Percentiles rank a stretch among this genome's conserved stretches.
These are phyloP conservation scores for Millerozyma miso DNA, from an alignment of 805 yeast species.

Conservation along the genomic window DNA sequence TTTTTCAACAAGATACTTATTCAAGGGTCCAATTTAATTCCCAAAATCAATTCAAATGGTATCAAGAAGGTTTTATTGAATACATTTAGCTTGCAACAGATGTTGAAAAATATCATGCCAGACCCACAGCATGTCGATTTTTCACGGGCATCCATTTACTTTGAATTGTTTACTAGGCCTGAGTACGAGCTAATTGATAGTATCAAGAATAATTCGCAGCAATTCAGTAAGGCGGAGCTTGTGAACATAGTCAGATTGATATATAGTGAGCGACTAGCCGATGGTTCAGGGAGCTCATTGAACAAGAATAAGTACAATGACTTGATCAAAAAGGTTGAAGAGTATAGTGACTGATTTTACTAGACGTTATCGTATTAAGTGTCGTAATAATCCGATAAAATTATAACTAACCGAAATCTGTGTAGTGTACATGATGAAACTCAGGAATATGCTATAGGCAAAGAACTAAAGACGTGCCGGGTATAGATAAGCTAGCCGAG, in stretches of 20 bases:
- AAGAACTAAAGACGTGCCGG: no score
- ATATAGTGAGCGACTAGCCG: slow-evolving; percentile 42
- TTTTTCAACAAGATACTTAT: slow-evolving; percentile 52
- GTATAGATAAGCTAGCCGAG: neutral
- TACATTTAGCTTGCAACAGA: slow-evolving; percentile 64
- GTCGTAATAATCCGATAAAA: no score
- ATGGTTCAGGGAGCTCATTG: slow-evolving; percentile 33
- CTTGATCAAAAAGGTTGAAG: slow-evolving; percentile 21
- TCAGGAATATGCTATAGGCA: no score
- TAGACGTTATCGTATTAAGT: no score
- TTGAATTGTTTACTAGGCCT: slow-evolving; percentile 48
- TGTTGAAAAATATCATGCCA: slow-evolving; percentile 54
- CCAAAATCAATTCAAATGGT: slow-evolving; percentile 53
- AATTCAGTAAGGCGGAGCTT: slow-evolving; percentile 42
- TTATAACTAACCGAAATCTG: no score
- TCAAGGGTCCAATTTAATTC: slow-evolving; percentile 47
- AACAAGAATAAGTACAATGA: slow-evolving; percentile 37
- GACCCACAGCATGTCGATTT: slow-evolving; percentile 54
- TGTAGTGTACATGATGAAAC: no score
- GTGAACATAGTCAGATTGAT: slow-evolving; percentile 51
- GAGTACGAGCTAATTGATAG: slow-evolving; percentile 45
- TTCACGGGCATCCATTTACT: slow-evolving; percentile 49
- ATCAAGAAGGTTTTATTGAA: slow-evolving; percentile 56
- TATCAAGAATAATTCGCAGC: slow-evolving; percentile 26
- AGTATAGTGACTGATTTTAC: slow-evolving; percentile 8